Conservation (phyloP, 2,329 filamentous ascomycete genomes). For the Alternaria gansuensis region DNA sequence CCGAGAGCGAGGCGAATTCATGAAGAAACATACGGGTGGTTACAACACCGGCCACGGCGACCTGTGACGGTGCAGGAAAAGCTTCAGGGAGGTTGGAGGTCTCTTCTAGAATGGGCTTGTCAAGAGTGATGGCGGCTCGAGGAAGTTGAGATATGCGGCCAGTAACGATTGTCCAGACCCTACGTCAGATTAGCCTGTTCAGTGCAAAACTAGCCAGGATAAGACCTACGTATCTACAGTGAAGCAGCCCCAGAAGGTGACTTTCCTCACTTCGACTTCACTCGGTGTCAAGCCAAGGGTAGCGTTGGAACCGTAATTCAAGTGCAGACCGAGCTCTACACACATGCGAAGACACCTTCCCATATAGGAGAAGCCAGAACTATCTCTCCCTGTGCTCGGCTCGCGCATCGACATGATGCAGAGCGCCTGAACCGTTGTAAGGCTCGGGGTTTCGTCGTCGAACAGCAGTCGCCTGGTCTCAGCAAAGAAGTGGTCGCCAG, state of each 20-base stretch:
- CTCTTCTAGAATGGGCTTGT: slow-evolving; percentile 65
- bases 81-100: slow-evolving; percentile 60
- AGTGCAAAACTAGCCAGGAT: neutral
- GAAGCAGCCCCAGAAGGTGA: slow-evolving; percentile 64
- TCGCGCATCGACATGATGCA: slow-evolving; percentile 80
- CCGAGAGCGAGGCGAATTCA: slow-evolving; percentile 74
- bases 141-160: slow-evolving; percentile 60
- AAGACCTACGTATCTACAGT: slow-evolving; percentile 59
- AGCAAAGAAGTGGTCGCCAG: slow-evolving; percentile 78
- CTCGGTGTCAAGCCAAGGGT: slow-evolving; percentile 47
- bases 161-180: slow-evolving; percentile 57
- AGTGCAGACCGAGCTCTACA: slow-evolving; percentile 75
- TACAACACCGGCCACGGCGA: slow-evolving; percentile 24
- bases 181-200: slow-evolving; percentile 29
- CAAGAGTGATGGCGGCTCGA: slow-evolving; percentile 59
- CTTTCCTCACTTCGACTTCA: slow-evolving; percentile 60
- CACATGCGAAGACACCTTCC: slow-evolving; percentile 77
- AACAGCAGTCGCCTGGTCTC: slow-evolving; percentile 71
- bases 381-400: slow-evolving; percentile 75
- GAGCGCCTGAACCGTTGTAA: slow-evolving; percentile 78
- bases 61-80: slow-evolving; percentile 20
- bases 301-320: slow-evolving; percentile 51
- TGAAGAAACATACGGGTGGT: slow-evolving; percentile 53
- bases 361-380: slow-evolving; percentile 75
- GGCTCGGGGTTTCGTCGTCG: slow-evolving; percentile 65